Conservation (phyloP, 2,329 filamentous ascomycete species). For the Cadophora malorum region DNA sequence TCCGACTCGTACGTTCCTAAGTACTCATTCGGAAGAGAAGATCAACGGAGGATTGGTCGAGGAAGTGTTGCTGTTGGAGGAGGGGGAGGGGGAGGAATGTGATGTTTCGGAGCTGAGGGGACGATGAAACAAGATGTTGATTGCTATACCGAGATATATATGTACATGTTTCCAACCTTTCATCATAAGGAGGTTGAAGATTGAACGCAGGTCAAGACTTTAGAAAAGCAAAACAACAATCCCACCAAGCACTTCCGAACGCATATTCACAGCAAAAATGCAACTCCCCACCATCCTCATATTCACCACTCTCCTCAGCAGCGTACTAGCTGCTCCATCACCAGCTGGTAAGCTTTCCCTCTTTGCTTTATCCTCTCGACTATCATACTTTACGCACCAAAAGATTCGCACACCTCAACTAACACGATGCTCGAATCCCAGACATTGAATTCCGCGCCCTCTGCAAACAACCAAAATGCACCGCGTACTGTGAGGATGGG, state of each 20-base stretch:
- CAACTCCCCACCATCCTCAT: background rate
- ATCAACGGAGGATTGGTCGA: too few relatives aligned
- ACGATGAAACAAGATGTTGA: background rate
- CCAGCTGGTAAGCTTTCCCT: background rate
- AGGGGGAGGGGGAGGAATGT: background rate
- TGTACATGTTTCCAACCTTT: too few relatives aligned
- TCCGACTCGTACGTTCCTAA: background rate
- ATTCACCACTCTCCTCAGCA: background rate
- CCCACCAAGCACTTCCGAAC: background rate
- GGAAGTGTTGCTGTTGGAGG: background rate
- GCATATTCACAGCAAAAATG: conserved; percentile 3
- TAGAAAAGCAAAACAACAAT: background rate
- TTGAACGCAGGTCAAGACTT: background rate
- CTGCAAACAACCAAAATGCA: conserved; percentile 14
- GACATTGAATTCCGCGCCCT: background rate
- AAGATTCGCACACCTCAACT: background rate
- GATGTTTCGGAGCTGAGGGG: conserved; percentile 3
- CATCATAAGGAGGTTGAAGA: too few relatives aligned
- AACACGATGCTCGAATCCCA: background rate
- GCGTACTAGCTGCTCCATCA: conserved; percentile 7
- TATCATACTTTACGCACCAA: too few relatives aligned
- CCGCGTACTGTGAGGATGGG: conserved; percentile 1
- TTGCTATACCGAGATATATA: too few relatives aligned
- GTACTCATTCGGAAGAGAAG: too few relatives aligned
- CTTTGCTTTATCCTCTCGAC: background rate